Evolutionary conservation across 75 land plant species (phyloP).

Genomic region (Pseudotsuga menziesii): DNA sequence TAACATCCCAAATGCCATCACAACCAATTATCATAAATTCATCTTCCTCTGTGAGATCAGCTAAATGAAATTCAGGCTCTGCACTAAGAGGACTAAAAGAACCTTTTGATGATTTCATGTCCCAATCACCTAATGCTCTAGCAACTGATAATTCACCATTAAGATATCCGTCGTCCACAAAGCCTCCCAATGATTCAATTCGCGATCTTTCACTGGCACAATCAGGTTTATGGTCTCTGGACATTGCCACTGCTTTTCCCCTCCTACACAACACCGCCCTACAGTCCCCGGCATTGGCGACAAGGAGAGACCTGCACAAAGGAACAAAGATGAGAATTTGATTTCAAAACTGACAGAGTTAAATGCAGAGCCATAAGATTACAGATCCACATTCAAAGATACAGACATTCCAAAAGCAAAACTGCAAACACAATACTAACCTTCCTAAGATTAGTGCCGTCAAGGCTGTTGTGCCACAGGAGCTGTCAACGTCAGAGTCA

Average conservation of each 20-base stretch:
- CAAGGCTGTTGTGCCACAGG: slow-evolving; percentile 66
- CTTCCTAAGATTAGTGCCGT: slow-evolving; percentile 69
- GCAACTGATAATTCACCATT: slow-evolving; percentile 70
- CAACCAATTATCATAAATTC: slow-evolving; percentile 91
- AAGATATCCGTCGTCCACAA: slow-evolving; percentile 60
- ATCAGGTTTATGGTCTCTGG: slow-evolving; percentile 72
- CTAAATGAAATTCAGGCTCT: slow-evolving; percentile 61
- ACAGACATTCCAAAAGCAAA: neutral
- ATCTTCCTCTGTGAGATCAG: slow-evolving; percentile 77
- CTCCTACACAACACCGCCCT: slow-evolving; percentile 82
- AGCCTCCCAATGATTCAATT: slow-evolving; percentile 75
- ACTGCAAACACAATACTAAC: slow-evolving; percentile 18
- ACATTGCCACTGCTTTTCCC: slow-evolving; percentile 81
- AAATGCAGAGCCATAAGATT: neutral
- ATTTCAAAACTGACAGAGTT: neutral
- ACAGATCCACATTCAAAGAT: neutral
- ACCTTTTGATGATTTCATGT: slow-evolving; percentile 48
- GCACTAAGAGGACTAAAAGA: slow-evolving; percentile 58
- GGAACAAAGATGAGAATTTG: neutral
- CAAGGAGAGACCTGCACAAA: slow-evolving; percentile 53
- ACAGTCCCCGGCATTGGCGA: slow-evolving; percentile 97
- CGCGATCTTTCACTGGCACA: slow-evolving; percentile 43
- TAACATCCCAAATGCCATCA: slow-evolving; percentile 94
- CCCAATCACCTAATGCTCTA: slow-evolving; percentile 76
- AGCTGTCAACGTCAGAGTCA: slow-evolving; percentile 34